phyloP scores from a whole-genome alignment of 495 filamentous ascomycete species.

The Beverwykella pulmonaria region DNA sequence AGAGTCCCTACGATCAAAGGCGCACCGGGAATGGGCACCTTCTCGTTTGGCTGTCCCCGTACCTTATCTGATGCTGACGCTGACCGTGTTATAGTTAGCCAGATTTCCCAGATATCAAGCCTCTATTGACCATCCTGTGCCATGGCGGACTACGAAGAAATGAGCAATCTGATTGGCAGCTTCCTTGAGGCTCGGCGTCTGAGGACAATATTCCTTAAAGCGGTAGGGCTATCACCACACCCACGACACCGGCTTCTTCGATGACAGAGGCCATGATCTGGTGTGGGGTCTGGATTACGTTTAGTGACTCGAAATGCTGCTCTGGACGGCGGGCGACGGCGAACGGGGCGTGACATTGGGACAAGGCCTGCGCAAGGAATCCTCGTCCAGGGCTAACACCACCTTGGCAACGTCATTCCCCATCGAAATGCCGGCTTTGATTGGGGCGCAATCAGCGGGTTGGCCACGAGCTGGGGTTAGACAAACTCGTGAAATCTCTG shows the following conservation, averaged over 20 bases:
- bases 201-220: not conserved
- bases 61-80: too few species aligned
- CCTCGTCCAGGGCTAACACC: not conserved
- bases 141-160: not conserved
- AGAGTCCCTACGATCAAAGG: too few species aligned
- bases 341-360: not conserved
- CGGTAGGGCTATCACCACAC: not conserved
- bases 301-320: constrained; percentile 2
- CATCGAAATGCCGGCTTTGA: not conserved
- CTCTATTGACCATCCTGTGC: not conserved
- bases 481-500: constrained; percentile 4
- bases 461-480: not conserved
- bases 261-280: not conserved
- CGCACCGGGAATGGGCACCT: too few species aligned
- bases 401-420: not conserved
- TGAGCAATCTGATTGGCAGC: not conserved
- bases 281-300: constrained; percentile 6
- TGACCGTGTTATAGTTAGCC: not conserved
- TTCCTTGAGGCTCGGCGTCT: not conserved
- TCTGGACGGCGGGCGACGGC: not conserved
- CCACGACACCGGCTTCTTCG: not conserved
- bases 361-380: not conserved
- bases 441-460: constrained; percentile 23
- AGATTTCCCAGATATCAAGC: not conserved
- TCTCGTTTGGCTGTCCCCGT: too few species aligned